A percentile compares a stretch with the other conserved stretches of the same genome.
phyloP scores from a whole-genome alignment of 805 yeast species.

The Debaryomyces prosopidis region DNA sequence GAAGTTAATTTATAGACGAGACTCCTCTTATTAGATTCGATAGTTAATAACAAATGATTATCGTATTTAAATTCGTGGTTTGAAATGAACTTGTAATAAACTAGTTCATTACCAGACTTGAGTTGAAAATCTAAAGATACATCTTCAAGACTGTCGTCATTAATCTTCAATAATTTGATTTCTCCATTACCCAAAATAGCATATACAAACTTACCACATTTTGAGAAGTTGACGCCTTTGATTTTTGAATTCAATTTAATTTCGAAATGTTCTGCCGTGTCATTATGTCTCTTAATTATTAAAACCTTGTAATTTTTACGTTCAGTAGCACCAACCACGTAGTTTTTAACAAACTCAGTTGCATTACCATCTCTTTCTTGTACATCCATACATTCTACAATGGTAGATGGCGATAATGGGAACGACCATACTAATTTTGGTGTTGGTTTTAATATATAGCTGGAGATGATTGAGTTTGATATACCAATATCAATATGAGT shows the following conservation, averaged over 20 bases:
- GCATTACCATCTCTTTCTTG: background rate
- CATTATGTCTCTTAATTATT: constrained; percentile 18
- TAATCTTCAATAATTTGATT: background rate
- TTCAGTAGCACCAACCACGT: constrained; percentile 42
- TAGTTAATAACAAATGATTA: constrained; percentile 11
- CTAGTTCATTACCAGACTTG: constrained; percentile 15
- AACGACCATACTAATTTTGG: constrained; percentile 60
- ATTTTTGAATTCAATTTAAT: constrained; percentile 10
- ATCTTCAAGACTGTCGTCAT: background rate
- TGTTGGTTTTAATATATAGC: constrained; percentile 53
- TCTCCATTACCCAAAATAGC: constrained; percentile 17
- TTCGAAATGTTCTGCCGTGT: constrained; percentile 7
- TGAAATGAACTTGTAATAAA: constrained; percentile 28
- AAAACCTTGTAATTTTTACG: constrained; percentile 28
- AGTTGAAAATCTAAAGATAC: background rate
- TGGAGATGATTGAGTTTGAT: constrained; percentile 53
- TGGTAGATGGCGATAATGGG: constrained; percentile 49
- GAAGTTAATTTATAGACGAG: constrained; percentile 25
- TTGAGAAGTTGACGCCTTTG: constrained; percentile 18
- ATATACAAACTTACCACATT: constrained; percentile 14
- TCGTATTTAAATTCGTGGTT: constrained; percentile 14
- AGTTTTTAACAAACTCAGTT: constrained; percentile 18
- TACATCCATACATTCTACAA: constrained; percentile 43
- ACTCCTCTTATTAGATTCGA: constrained; percentile 8
- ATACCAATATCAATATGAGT: constrained; percentile 50